Evolutionary conservation across 202 grass and related monocot species (phyloP), one percentile per base, ranked within the genome.

Genomic region (Hordeum pubiflorum): DNA sequence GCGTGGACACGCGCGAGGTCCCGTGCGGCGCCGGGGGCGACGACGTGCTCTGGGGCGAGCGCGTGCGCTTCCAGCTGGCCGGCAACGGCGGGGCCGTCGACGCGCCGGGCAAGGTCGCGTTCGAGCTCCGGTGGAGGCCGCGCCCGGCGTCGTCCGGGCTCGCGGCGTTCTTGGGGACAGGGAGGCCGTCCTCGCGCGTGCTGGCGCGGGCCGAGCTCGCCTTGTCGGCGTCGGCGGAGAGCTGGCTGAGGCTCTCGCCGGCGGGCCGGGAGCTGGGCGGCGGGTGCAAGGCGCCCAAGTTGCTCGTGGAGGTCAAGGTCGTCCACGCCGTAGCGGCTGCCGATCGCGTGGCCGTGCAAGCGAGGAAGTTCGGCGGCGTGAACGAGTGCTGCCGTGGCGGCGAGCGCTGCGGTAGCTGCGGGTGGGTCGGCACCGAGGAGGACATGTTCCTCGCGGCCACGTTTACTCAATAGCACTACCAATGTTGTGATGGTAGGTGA

Each of bases 381-480:
- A 60, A 8, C 29, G 46, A 7, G 54, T 50, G 82, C 31, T 80
- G 61, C 85, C 32, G 67, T 3, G 68, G 40, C 9, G 83, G 79
- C 68, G 78, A 82, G 67, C 56, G 79, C 21, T 89, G 87, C 65
- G 63, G 10, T 1, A 64, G 82, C 73, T 85, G 82, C 24, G 79
- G 81, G 10, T 85, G 91, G 84, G 60, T 87, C 44, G 87, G 91
- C 43, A 93, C 29, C 48, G 91, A 93, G 79, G 87, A 93, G 46
- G 87, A 93, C 40, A 87, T 90, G 69, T 89, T 90, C 76, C 87
- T 85, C 9, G 79, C 91, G 0, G 91, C 87, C 6, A 89, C 91
- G 29, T 90, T 88, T 72, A 54, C 57, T 55, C 24, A 69, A 20
- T 44, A 80, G 66, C 43, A 46, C 4, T 29, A 29, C 27, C 27